Conservation (phyloP, 495 filamentous ascomycete genomes). For the Podospora bellae-mahoneyi region DNA sequence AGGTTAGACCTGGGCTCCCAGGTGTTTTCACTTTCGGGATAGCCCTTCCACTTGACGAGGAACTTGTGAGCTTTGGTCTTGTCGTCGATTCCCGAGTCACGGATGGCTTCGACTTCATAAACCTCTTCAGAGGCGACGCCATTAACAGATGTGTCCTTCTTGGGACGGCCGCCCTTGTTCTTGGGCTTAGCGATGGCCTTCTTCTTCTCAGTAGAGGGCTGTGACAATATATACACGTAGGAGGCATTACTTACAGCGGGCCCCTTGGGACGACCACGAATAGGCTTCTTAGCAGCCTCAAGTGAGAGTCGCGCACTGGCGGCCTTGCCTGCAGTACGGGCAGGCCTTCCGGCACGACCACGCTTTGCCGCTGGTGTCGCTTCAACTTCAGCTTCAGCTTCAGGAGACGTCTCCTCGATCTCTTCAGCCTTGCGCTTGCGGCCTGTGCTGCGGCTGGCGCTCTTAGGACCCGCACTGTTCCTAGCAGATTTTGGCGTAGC, state of each 20-base stretch:
- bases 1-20: conserved; percentile 45
- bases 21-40: conserved; percentile 31
- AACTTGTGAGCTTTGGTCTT: conserved; percentile 34
- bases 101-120: conserved; percentile 41
- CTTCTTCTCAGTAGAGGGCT: conserved; percentile 7
- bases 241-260: conserved; percentile 15
- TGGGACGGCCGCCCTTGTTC: conserved; percentile 21
- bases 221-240: neutral
- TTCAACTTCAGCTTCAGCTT: conserved; percentile 5
- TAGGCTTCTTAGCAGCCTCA: conserved; percentile 26
- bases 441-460: neutral
- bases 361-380: conserved; percentile 15
- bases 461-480: neutral
- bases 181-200: conserved; percentile 12
- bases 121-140: conserved; percentile 24
- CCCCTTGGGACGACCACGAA: conserved; percentile 22
- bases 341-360: conserved; percentile 27
- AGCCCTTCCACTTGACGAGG: conserved; percentile 46
- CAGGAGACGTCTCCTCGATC: neutral
- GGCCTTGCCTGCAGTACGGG: conserved; percentile 16
- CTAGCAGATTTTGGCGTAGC: neutral
- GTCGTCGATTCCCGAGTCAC: conserved; percentile 31
- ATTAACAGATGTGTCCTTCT: conserved; percentile 16
- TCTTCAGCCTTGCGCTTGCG: conserved; percentile 5
- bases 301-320: conserved; percentile 30